Base-by-base conservation (phyloP, 805 yeast genomes). In the Candida glaebosa region DNA sequence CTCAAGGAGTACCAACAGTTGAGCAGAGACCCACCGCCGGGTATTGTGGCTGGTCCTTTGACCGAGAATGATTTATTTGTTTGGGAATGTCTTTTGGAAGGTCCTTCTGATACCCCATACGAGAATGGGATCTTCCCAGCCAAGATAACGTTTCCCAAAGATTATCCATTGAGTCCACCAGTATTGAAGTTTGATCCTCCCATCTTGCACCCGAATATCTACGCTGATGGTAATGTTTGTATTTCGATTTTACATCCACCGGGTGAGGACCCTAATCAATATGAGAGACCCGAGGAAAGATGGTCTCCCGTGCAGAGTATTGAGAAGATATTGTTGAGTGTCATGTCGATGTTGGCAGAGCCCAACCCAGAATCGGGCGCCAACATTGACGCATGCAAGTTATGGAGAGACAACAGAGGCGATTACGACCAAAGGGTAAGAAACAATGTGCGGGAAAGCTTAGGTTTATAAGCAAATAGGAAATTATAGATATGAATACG, bases 301-400 rank as follows among this genome's bases (percentile, higher is more conserved):
- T 93, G 99, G 99, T 86, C 95, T 5, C 99, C 99, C 0, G 90
- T 93, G 22, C 99, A 93, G 61, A 86, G 95, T 58, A 90, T 93
- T n/a, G 99, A 93, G 65, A 93, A 93, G 75, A 93, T 93, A 46
- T 69, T 93, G 46, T 66, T 93, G 44, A 84, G 95, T 61, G 98
- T 93, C 17, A 80, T 90, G 75, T 86, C 96, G 55, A 90, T 93
- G 97, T 73, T 93, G 46, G 96, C 97, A 18, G 96, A 93, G 63
- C 98, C 99, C 2, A 93, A 93, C 57, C 84, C 87, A 24, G 97
- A 91, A 61, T 85, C 95, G 53, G 98, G 97, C 8, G 99, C 99
- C 38, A 88, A 93, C 54, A 76, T 78, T 22, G 84, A 79, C 48
- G 84, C 83, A 1, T 79, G 86, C 53, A 89, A 89, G 61, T 73